A percentile compares a stretch with the other conserved stretches of the same genome.
Conservation (phyloP, 345 rosid species). For the Acer negundo region DNA sequence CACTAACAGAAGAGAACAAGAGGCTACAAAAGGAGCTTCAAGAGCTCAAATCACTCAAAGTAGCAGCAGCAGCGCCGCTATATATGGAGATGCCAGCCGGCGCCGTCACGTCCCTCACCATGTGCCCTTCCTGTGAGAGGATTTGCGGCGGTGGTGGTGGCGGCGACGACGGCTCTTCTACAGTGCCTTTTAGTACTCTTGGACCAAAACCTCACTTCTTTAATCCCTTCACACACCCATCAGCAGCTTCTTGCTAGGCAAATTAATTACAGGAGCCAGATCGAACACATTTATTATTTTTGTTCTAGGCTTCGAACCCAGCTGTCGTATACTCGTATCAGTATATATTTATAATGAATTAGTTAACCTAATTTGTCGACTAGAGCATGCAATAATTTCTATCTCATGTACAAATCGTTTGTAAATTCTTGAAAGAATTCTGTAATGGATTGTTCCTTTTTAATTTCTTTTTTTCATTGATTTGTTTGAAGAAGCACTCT, state of each 20-base stretch:
- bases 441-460: not conserved
- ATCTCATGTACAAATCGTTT: constrained; percentile 1
- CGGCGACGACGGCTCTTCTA: constrained; percentile 7
- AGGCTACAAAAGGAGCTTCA: constrained; percentile 57
- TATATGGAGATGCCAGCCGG: constrained; percentile 34
- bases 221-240: constrained; percentile 25
- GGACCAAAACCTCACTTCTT: constrained; percentile 23
- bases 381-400: not conserved
- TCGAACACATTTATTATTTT: not conserved
- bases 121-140: constrained; percentile 47
- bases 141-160: constrained; percentile 12
- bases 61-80: constrained; percentile 4
- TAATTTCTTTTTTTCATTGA: too few species aligned
- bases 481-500: not conserved
- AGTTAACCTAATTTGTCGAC: constrained; percentile 1
- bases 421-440: constrained; percentile 8
- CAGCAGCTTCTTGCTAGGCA: constrained; percentile 30
- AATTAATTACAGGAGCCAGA: not conserved
- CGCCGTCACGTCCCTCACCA: constrained; percentile 23
- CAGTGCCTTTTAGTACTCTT: constrained; percentile 10
- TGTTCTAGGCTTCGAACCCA: not conserved
- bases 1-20: constrained; percentile 57
- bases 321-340: not conserved
- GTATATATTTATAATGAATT: not conserved
- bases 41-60: constrained; percentile 51